phyloP scores from a whole-genome alignment of 2,329 filamentous ascomycete species.

The Stromatinia cepivora region DNA sequence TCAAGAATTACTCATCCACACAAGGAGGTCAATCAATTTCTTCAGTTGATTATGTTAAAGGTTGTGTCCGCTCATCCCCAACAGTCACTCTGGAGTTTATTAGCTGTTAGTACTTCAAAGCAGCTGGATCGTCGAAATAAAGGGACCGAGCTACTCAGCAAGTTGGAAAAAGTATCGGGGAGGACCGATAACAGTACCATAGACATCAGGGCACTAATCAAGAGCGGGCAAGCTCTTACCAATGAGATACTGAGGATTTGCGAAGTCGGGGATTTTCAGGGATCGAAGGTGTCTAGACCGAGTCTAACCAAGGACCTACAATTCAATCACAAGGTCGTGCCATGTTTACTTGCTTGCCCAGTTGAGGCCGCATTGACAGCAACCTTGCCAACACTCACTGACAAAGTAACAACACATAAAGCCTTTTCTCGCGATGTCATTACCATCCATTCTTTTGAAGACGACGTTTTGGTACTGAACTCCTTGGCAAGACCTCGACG shows the following conservation, averaged over 20 bases:
- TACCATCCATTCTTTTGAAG: slow-evolving; percentile 76
- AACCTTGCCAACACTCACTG: slow-evolving; percentile 72
- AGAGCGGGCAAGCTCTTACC: slow-evolving; percentile 77
- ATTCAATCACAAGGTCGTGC: slow-evolving; percentile 81
- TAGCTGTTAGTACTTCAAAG: slow-evolving; percentile 81
- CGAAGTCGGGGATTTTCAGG: slow-evolving; percentile 71
- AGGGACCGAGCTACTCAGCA: slow-evolving; percentile 54
- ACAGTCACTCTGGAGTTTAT: slow-evolving; percentile 87
- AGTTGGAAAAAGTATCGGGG: slow-evolving; percentile 48
- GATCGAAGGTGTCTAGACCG: slow-evolving; percentile 64
- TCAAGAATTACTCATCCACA: slow-evolving; percentile 93
- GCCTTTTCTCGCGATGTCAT: slow-evolving; percentile 86
- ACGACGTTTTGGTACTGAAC: slow-evolving; percentile 85
- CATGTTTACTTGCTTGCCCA: slow-evolving; percentile 84
- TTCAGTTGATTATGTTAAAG: slow-evolving; percentile 79
- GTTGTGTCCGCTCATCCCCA: slow-evolving; percentile 86
- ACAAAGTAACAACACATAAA: slow-evolving; percentile 73
- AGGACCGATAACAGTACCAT: slow-evolving; percentile 53
- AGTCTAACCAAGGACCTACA: slow-evolving; percentile 75
- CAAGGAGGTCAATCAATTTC: slow-evolving; percentile 69
- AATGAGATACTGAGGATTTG: slow-evolving; percentile 80
- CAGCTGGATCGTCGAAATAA: slow-evolving; percentile 65
- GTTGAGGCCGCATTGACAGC: slow-evolving; percentile 83
- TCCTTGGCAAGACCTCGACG: slow-evolving; percentile 92
- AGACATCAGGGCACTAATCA: slow-evolving; percentile 71